Evolutionary conservation across 768 basidiomycete species (phyloP).

Genomic region (Thelephora ganbajun): DNA sequence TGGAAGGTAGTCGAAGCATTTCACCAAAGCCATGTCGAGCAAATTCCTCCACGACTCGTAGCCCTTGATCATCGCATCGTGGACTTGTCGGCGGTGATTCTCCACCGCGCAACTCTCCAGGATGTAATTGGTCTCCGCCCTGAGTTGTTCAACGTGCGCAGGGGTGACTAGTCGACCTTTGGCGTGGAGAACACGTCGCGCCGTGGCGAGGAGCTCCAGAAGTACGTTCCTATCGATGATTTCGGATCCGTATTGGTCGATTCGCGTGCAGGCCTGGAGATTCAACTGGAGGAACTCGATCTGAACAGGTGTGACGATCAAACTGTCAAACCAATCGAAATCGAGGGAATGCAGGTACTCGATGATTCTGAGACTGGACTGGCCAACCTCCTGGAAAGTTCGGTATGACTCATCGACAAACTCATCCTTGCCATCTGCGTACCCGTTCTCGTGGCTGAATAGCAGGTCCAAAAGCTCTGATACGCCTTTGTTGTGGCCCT

Average conservation of each 20-base stretch:
- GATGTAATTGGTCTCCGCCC: slow-evolving; percentile 59
- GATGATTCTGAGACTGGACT: slow-evolving; percentile 74
- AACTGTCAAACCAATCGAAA: slow-evolving; percentile 78
- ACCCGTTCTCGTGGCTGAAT: slow-evolving; percentile 47
- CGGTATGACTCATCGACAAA: slow-evolving; percentile 37
- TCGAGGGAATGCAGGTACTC: slow-evolving; percentile 79
- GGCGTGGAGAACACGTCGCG: slow-evolving; percentile 46
- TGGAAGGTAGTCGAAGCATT: slow-evolving; percentile 74
- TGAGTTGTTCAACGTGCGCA: slow-evolving; percentile 51
- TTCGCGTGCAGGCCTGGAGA: slow-evolving; percentile 53
- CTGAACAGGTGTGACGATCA: slow-evolving; percentile 41
- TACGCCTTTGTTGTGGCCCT: slow-evolving; percentile 60
- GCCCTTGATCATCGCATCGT: slow-evolving; percentile 50
- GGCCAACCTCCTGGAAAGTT: slow-evolving; percentile 61
- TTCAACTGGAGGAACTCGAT: slow-evolving; percentile 59
- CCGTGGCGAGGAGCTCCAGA: slow-evolving; percentile 48
- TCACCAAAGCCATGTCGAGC: slow-evolving; percentile 73
- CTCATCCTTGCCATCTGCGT: slow-evolving; percentile 26
- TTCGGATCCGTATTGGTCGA: slow-evolving; percentile 63
- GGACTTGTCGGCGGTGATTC: slow-evolving; percentile 76
- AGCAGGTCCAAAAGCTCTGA: slow-evolving; percentile 67
- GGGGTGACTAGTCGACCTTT: slow-evolving; percentile 54
- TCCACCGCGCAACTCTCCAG: slow-evolving; percentile 76
- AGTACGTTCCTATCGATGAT: slow-evolving; percentile 67
- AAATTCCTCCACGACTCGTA: slow-evolving; percentile 79